Conservation (phyloP, 2,329 filamentous ascomycete species). For the Arthroderma sp. region DNA sequence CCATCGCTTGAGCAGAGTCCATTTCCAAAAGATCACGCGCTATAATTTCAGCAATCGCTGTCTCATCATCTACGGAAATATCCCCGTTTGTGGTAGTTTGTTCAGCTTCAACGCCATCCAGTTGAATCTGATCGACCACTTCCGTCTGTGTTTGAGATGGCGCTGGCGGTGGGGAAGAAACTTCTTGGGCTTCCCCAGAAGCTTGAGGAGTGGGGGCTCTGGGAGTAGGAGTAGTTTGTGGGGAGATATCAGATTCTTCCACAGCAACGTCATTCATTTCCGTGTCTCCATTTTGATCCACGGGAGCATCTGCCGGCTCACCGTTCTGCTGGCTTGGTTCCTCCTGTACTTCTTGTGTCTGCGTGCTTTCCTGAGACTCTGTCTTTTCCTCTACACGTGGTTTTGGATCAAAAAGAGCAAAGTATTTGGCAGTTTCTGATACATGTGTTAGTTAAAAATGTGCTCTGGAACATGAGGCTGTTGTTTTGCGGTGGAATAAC, state of each 20-base stretch:
- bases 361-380: too few relatives aligned
- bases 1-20: slow-evolving; percentile 8
- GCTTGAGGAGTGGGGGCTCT: too few relatives aligned
- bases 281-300: slow-evolving; percentile 6
- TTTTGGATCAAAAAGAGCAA: too few relatives aligned
- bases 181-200: too few relatives aligned
- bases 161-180: too few relatives aligned
- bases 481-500: background rate
- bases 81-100: slow-evolving; percentile 4
- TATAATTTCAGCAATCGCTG: slow-evolving; percentile 19
- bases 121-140: slow-evolving; percentile 1
- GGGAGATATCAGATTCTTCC: background rate
- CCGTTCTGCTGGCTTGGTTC: too few relatives aligned
- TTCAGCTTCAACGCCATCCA: background rate
- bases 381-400: too few relatives aligned
- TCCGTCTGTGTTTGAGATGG: too few relatives aligned
- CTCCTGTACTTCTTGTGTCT: too few relatives aligned
- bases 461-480: background rate
- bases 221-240: background rate
- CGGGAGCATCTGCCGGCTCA: too few relatives aligned
- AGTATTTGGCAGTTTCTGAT: background rate
- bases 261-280: slow-evolving; percentile 8
- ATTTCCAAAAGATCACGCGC: slow-evolving; percentile 17
- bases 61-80: slow-evolving; percentile 14
- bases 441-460: background rate